A percentile compares a stretch with the other conserved stretches of the same genome.
These are phyloP conservation scores for Geotrichum australiense DNA, from an alignment of 1,139 yeast genomes.

Conservation along the genomic window DNA sequence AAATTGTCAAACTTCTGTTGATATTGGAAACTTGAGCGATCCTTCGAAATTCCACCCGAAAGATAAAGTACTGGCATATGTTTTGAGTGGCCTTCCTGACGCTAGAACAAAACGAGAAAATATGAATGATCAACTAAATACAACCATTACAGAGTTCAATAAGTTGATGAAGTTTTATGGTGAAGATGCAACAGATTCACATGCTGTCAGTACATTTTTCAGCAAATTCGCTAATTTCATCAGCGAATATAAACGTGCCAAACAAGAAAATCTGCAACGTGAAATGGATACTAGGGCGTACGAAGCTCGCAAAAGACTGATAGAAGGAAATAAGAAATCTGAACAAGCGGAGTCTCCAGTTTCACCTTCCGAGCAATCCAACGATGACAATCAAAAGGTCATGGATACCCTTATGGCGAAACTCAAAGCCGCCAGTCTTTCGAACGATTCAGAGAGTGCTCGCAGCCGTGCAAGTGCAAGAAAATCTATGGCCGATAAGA, in stretches of 20 bases:
- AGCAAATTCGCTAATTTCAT: conserved; percentile 67
- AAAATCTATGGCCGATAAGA: conserved; percentile 28
- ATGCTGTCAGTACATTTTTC: conserved; percentile 63
- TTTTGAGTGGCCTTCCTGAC: conserved; percentile 46
- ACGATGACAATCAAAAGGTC: conserved; percentile 35
- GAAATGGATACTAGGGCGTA: conserved; percentile 77
- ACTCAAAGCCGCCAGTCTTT: conserved; percentile 64
- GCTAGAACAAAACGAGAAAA: conserved; percentile 58
- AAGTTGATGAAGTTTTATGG: conserved; percentile 75
- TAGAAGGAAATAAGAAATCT: conserved; percentile 41
- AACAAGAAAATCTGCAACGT: conserved; percentile 63
- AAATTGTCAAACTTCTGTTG: conserved; percentile 50
- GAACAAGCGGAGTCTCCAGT: conserved; percentile 22
- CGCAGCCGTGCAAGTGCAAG: conserved; percentile 76
- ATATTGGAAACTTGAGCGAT: conserved; percentile 71
- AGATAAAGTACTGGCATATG: conserved; percentile 53
- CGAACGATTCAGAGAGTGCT: conserved; percentile 73
- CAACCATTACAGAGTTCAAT: conserved; percentile 49
- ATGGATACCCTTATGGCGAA: conserved; percentile 70
- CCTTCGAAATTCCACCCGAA: conserved; percentile 64
- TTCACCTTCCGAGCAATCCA: conserved; percentile 7
- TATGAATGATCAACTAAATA: conserved; percentile 49
- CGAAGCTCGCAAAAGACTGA: conserved; percentile 61
- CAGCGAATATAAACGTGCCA: conserved; percentile 67
- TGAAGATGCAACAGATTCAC: conserved; percentile 59